These are phyloP conservation scores for Pochonia chlamydosporia DNA, from an alignment of 2,329 filamentous ascomycete genomes.

Conservation along the genomic window DNA sequence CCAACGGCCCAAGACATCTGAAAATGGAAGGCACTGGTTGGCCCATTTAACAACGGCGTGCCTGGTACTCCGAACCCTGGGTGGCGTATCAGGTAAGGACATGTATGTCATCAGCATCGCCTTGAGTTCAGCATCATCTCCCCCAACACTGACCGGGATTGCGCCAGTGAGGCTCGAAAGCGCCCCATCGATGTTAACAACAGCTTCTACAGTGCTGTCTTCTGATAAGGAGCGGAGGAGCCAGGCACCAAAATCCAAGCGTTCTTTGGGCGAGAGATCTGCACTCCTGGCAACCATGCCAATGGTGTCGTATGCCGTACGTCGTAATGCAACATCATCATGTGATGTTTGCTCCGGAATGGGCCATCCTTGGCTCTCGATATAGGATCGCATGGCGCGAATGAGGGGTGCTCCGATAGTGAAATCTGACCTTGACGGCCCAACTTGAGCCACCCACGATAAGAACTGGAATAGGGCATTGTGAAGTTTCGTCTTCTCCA, in stretches of 20 bases:
- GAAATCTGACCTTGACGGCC: constrained; percentile 52
- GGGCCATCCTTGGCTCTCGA: constrained; percentile 81
- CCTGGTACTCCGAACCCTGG: constrained; percentile 65
- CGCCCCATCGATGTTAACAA: constrained; percentile 84
- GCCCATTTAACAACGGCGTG: constrained; percentile 85
- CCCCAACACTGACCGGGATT: constrained; percentile 29
- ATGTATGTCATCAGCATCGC: constrained; percentile 64
- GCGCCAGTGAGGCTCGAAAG: constrained; percentile 64
- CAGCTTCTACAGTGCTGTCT: constrained; percentile 69
- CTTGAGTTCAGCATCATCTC: constrained; percentile 30
- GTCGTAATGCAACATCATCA: constrained; percentile 63
- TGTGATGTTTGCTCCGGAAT: constrained; percentile 49
- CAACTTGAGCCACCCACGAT: constrained; percentile 78
- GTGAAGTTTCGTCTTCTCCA: constrained; percentile 75
- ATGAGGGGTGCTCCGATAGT: constrained; percentile 65
- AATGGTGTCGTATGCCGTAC: constrained; percentile 84
- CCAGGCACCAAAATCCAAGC: constrained; percentile 59
- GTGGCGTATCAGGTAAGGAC: constrained; percentile 40
- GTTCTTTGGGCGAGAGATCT: constrained; percentile 46
- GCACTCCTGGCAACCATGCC: constrained; percentile 70
- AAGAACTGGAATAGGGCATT: constrained; percentile 81
- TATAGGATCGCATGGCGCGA: constrained; percentile 63
- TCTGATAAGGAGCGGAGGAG: constrained; percentile 78
- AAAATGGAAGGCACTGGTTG: constrained; percentile 78
- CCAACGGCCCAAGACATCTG: constrained; percentile 76